These are phyloP conservation scores for Daldinia sp. DNA, from an alignment of 2,329 filamentous ascomycete species.

Conservation along the genomic window DNA sequence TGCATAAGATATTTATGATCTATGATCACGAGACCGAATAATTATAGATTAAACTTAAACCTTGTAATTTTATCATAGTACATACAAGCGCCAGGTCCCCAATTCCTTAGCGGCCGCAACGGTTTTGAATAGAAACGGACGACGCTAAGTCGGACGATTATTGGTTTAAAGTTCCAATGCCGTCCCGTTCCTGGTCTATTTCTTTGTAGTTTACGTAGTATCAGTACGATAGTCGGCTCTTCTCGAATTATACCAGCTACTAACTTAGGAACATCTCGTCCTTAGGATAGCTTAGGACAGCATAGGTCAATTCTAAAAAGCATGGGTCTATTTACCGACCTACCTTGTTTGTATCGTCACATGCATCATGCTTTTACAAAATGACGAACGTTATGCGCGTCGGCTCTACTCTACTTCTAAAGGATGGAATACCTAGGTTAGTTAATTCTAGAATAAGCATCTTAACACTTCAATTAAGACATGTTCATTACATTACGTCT, in stretches of 20 bases:
- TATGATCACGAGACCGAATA: constrained; percentile 6
- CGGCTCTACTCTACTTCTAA: constrained; percentile 17
- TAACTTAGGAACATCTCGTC: constrained; percentile 9
- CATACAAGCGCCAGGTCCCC: constrained; percentile 3
- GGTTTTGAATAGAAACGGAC: constrained; percentile 35
- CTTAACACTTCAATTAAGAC: background rate
- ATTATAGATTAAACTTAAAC: background rate
- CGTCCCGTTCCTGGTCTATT: constrained; percentile 9
- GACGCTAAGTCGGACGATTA: constrained; percentile 17
- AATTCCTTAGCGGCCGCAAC: background rate
- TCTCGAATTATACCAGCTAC: constrained; percentile 1
- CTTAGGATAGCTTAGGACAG: background rate
- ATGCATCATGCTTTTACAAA: constrained; percentile 5
- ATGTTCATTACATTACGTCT: background rate
- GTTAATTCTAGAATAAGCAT: constrained; percentile 21
- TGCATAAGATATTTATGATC: background rate
- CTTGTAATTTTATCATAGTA: background rate
- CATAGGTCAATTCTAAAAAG: background rate
- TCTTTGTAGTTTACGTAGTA: background rate
- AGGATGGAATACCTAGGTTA: constrained; percentile 12
- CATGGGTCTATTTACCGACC: constrained; percentile 23
- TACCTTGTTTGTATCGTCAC: constrained; percentile 28
- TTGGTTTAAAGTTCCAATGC: constrained; percentile 20
- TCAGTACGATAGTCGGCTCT: constrained; percentile 1
- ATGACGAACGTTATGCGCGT: constrained; percentile 23